Conservation (phyloP, 805 yeast species). For the Kluyveromyces starmeri region DNA sequence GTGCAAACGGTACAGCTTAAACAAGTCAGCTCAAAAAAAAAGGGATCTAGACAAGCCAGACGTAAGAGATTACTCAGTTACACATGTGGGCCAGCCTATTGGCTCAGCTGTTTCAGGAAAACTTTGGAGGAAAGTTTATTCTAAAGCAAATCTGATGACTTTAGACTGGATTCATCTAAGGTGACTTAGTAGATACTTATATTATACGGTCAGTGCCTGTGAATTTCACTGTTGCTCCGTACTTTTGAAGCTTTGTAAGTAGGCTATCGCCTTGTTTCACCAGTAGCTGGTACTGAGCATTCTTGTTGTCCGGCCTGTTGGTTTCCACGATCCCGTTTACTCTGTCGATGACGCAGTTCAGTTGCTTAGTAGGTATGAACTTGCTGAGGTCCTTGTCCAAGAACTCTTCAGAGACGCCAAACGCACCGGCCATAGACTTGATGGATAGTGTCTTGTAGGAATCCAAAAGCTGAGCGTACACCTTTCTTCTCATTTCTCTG, state of each 20-base stretch:
- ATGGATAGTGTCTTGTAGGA: conserved; percentile 85
- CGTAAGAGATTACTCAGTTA: no score
- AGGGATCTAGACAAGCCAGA: no score
- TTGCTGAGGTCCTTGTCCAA: conserved; percentile 80
- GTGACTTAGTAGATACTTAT: no score
- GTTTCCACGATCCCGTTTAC: conserved; percentile 94
- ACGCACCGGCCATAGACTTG: conserved; percentile 88
- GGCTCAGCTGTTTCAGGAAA: no score
- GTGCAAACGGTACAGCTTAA: no score
- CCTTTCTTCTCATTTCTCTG: conserved; percentile 90
- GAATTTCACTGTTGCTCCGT: conserved; percentile 93
- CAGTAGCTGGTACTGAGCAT: conserved; percentile 81
- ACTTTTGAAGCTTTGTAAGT: conserved; percentile 89
- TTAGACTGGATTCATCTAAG: no score
- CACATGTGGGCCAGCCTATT: no score
- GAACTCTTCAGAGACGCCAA: conserved; percentile 82
- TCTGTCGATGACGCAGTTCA: conserved; percentile 91
- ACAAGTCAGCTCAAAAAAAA: no score
- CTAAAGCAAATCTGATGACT: no score
- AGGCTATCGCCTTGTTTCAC: conserved; percentile 89
- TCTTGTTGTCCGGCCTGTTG: conserved; percentile 92
- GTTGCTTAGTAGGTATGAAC: conserved; percentile 85
- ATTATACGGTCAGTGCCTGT: conserved; percentile 76
- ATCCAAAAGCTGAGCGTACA: conserved; percentile 88
- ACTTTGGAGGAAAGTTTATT: no score